Evolutionary conservation across 2,329 filamentous ascomycete genomes (phyloP).

Genomic region (Ophiostoma populinum): DNA sequence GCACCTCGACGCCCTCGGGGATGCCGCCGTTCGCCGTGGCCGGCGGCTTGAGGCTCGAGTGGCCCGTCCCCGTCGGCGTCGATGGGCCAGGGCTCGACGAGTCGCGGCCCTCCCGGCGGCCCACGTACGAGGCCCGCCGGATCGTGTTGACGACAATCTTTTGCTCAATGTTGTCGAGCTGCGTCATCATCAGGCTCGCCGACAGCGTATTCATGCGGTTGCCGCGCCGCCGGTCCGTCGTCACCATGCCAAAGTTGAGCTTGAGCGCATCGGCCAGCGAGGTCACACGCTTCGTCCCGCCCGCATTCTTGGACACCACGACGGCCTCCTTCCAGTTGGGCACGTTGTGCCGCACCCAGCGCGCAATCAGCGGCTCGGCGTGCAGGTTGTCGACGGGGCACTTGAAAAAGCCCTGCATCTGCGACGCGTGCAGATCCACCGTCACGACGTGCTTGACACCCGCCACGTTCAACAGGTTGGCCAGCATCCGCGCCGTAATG

Average conservation of each 20-base stretch:
- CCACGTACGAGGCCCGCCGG: not conserved
- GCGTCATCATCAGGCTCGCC: constrained; percentile 60
- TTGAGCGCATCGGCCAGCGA: constrained; percentile 90
- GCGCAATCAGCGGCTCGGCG: constrained; percentile 84
- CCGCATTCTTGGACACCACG: constrained; percentile 95
- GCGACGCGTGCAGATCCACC: constrained; percentile 88
- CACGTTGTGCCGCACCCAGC: constrained; percentile 87
- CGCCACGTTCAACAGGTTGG: constrained; percentile 82
- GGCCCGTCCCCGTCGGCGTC: not conserved
- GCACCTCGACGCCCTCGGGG: not conserved
- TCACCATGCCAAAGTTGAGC: constrained; percentile 94
- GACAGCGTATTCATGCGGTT: constrained; percentile 51
- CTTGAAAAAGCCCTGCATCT: constrained; percentile 99
- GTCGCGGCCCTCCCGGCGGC: too few relatives aligned
- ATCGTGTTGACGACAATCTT: constrained; percentile 2
- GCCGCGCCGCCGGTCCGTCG: constrained; percentile 56
- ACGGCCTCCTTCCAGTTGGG: constrained; percentile 79
- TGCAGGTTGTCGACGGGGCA: constrained; percentile 96
- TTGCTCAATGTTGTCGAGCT: constrained; percentile 43
- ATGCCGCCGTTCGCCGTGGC: not conserved
- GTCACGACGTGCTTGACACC: constrained; percentile 97
- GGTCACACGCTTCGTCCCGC: constrained; percentile 91
- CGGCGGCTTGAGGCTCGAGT: not conserved
- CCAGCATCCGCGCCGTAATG: constrained; percentile 92
- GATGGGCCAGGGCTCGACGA: not conserved